These are phyloP conservation scores for Eremothecium gossypii DNA, from an alignment of 1,139 yeast genomes.

Conservation along the genomic window DNA sequence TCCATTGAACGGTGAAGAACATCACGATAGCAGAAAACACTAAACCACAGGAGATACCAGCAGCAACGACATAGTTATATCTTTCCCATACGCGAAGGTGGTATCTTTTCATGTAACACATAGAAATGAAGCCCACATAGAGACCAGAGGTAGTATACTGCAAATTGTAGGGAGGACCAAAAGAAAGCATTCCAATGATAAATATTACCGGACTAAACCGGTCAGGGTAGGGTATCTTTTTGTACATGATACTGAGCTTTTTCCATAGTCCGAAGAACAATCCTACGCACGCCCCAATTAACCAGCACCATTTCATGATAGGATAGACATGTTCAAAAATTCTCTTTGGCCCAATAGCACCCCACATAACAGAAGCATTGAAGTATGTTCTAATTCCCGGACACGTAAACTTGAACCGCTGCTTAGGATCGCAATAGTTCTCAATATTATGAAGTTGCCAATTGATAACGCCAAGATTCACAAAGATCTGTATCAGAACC, in stretches of 20 bases:
- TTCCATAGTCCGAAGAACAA: conserved; percentile 37
- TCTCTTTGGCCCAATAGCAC: conserved; percentile 58
- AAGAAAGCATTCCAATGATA: conserved; percentile 37
- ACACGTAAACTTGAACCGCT: conserved; percentile 37
- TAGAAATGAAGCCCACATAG: conserved; percentile 41
- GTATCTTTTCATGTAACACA: conserved; percentile 42
- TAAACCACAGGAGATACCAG: conserved; percentile 51
- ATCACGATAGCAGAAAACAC: conserved; percentile 49
- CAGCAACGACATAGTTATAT: conserved; percentile 51
- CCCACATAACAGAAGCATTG: conserved; percentile 51
- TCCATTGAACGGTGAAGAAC: conserved; percentile 45
- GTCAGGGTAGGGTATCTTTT: conserved; percentile 12
- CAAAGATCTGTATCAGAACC: conserved; percentile 36
- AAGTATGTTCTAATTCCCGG: conserved; percentile 40
- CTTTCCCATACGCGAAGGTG: conserved; percentile 54
- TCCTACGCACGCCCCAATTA: conserved; percentile 43
- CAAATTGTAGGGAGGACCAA: conserved; percentile 47
- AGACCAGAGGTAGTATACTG: conserved; percentile 47
- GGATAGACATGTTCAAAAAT: conserved; percentile 46
- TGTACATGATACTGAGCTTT: conserved; percentile 31
- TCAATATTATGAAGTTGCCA: conserved; percentile 42
- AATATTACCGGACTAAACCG: conserved; percentile 42
- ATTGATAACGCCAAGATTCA: conserved; percentile 44
- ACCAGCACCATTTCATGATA: conserved; percentile 41
- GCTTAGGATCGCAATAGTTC: conserved; percentile 40